Conservation (phyloP, 2,329 filamentous ascomycete species). For the Talaromyces sp. region DNA sequence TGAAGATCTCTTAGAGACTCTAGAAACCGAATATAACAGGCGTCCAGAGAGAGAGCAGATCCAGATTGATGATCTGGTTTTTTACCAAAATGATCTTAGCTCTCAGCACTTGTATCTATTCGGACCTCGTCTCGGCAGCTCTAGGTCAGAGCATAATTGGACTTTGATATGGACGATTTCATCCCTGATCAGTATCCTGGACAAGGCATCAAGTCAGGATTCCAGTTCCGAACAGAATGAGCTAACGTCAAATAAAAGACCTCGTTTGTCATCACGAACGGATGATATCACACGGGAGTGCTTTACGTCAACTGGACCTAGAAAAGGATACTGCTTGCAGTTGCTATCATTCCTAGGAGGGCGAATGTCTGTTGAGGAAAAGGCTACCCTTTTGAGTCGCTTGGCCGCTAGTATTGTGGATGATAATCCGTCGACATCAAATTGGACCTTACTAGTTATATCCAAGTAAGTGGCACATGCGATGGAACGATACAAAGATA, state of each 20-base stretch:
- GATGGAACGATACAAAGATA: background rate
- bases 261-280: constrained; percentile 34
- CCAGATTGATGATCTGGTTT: constrained; percentile 72
- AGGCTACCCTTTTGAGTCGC: constrained; percentile 56
- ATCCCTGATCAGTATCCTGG: constrained; percentile 39
- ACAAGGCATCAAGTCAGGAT: constrained; percentile 23
- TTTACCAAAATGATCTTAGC: constrained; percentile 37
- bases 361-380: constrained; percentile 50
- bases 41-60: constrained; percentile 69
- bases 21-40: constrained; percentile 76
- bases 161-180: constrained; percentile 40
- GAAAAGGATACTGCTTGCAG: constrained; percentile 53
- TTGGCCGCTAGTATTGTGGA: constrained; percentile 62
- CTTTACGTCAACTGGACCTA: constrained; percentile 34
- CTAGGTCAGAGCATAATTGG: constrained; percentile 41
- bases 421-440: constrained; percentile 64
- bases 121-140: constrained; percentile 35
- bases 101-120: constrained; percentile 39
- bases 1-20: constrained; percentile 63
- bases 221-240: constrained; percentile 15
- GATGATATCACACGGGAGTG: constrained; percentile 38
- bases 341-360: constrained; percentile 52
- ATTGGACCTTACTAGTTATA: constrained; percentile 83
- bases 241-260: constrained; percentile 33
- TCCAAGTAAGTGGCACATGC: constrained; percentile 59